Evolutionary conservation across 176 grass and related monocot species (phyloP).

Genomic region (Bromus sterilis): DNA sequence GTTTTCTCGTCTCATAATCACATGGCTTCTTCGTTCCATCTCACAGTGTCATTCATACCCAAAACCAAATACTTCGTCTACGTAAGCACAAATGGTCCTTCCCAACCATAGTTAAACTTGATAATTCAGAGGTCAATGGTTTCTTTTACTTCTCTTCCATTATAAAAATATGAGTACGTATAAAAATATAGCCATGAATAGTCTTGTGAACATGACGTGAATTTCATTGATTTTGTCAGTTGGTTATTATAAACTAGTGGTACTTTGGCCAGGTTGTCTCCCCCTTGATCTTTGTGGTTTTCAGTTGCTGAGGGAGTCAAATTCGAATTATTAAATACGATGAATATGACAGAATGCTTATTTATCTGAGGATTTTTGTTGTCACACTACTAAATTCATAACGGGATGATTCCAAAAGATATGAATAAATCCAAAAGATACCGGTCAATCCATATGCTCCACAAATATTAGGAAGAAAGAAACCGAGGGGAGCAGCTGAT

Average conservation of each 20-base stretch:
- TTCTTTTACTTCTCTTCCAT: background rate
- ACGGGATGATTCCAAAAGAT: background rate
- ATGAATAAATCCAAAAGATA: background rate
- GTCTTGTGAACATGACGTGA: background rate
- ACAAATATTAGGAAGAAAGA: background rate
- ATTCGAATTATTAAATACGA: background rate
- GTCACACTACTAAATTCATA: background rate
- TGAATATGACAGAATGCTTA: conserved; percentile 1
- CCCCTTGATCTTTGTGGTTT: background rate
- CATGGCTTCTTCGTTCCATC: too few relatives aligned
- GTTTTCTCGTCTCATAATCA: too few relatives aligned
- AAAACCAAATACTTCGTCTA: background rate
- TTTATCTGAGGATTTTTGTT: background rate
- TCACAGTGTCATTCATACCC: too few relatives aligned
- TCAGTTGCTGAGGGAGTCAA: background rate
- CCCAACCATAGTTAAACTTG: background rate
- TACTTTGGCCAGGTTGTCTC: background rate
- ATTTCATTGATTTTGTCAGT: background rate
- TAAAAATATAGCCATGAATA: background rate
- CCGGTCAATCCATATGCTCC: conserved; percentile 1
- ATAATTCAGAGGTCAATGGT: background rate
- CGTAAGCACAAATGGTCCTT: background rate
- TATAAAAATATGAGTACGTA: conserved; percentile 1
- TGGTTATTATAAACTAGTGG: background rate
- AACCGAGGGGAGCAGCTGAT: conserved; percentile 12